phyloP scores from a whole-genome alignment of 2,329 filamentous ascomycete species.

The Pestalotiopsis sp. region DNA sequence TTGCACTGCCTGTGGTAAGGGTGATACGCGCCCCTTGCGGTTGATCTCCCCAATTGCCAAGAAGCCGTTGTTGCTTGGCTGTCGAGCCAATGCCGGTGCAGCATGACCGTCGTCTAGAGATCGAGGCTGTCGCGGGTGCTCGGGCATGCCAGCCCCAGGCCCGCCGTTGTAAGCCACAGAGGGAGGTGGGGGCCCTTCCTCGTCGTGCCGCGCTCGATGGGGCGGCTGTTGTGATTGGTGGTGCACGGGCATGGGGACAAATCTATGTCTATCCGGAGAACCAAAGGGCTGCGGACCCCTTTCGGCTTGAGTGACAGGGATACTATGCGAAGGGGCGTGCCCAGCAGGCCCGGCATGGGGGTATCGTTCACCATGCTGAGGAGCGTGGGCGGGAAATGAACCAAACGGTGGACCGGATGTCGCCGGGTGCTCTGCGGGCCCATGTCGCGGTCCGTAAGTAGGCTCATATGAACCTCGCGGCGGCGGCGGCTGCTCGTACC shows the following conservation, averaged over 20 bases:
- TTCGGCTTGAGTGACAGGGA: conserved; percentile 26
- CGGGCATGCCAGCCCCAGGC: conserved; percentile 42
- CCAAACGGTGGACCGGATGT: conserved; percentile 40
- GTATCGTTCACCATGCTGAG: conserved; percentile 40
- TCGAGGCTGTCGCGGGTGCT: conserved; percentile 39
- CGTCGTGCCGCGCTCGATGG: conserved; percentile 41
- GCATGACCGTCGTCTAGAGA: conserved; percentile 47
- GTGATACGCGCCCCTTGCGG: conserved; percentile 80
- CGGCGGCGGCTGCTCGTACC: conserved; percentile 38
- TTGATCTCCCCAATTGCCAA: conserved; percentile 81
- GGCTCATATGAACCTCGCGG: conserved; percentile 42
- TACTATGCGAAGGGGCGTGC: conserved; percentile 32
- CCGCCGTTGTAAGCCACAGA: conserved; percentile 49
- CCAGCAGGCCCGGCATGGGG: conserved; percentile 32
- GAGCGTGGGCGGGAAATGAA: conserved; percentile 36
- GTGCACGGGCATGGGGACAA: conserved; percentile 36
- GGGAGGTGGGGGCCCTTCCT: conserved; percentile 51
- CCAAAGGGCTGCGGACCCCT: conserved; percentile 41
- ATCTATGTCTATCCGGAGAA: conserved; percentile 50
- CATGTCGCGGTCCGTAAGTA: conserved; percentile 29
- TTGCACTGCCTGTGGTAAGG: conserved; percentile 89
- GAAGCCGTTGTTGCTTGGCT: conserved; percentile 63
- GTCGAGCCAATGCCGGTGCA: conserved; percentile 51
- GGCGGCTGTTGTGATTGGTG: conserved; percentile 33
- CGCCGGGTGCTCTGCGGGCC: conserved; percentile 49